Conservation (phyloP, 164 flowering plant genomes). For the Umbellularia californica region DNA sequence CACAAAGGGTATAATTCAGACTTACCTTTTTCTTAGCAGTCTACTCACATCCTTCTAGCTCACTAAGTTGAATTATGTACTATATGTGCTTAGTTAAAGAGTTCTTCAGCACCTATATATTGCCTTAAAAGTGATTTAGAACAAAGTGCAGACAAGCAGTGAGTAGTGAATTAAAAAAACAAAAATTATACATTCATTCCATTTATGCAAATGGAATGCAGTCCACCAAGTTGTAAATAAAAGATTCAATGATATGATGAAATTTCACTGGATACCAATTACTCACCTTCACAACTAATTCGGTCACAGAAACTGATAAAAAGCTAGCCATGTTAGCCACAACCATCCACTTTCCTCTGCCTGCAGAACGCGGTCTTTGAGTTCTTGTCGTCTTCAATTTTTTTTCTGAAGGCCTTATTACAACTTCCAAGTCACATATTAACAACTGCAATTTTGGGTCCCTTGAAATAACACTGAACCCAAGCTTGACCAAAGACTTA, state of each 20-base stretch:
- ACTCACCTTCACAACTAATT: slow-evolving; percentile 75
- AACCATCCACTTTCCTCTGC: slow-evolving; percentile 94
- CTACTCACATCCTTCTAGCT: too few species aligned
- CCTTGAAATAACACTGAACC: slow-evolving; percentile 73
- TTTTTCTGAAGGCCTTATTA: slow-evolving; percentile 51
- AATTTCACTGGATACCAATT: neutral
- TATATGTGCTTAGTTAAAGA: too few species aligned
- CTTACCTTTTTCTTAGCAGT: too few species aligned
- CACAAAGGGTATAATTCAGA: too few species aligned
- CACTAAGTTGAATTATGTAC: too few species aligned
- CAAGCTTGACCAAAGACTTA: slow-evolving; percentile 87
- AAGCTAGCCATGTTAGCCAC: slow-evolving; percentile 89
- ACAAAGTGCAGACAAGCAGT: too few species aligned
- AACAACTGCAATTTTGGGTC: slow-evolving; percentile 86
- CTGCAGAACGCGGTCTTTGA: slow-evolving; percentile 44
- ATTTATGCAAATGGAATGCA: too few species aligned
- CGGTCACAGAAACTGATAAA: slow-evolving; percentile 78
- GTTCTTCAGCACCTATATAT: too few species aligned
- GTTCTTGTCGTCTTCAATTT: slow-evolving; percentile 40
- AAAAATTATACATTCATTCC: too few species aligned
- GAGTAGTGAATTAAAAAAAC: too few species aligned
- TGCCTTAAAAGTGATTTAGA: too few species aligned
- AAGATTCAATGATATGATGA: neutral
- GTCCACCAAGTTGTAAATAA: neutral
- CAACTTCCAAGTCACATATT: slow-evolving; percentile 84